Base-by-base conservation (phyloP, 192 early-diverging fungal species). In the Dissophora globulifera region DNA sequence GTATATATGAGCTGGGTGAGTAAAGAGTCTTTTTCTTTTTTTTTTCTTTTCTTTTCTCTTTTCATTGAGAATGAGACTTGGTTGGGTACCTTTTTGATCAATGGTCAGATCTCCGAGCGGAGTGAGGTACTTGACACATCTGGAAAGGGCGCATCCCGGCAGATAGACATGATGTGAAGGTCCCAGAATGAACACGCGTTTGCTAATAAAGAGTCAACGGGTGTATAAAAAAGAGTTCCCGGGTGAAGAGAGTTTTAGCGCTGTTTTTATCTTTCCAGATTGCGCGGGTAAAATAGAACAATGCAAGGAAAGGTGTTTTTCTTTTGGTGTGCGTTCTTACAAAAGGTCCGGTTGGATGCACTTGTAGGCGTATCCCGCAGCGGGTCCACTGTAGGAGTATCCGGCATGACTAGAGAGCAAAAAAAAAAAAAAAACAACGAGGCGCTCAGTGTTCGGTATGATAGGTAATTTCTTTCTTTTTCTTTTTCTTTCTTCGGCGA, bases 131-230 rank as follows among this genome's bases (percentile, higher is more conserved):
- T 83, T 78, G 27, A 57, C 65, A 59, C 91, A 95, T 45, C 62
- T 54, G 1, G 94, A 88, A 25, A 99, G 61, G 2, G 93, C 95
- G 55, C 95, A 97, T 9, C 86, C 85, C 40, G 88, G 69, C 29
- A 99, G 64, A 46, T 94, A 94, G 38, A 88, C 82, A 57, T 97
- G 93, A 80, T 99, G 97, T 2, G 94, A 95, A 1, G 97, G 97
- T 1, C 96, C 97, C 4, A 97, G 85, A 6, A 99, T 83, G 76
- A 98, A 97, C 8, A 99, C 90, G 7, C 93, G 90, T 63, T 92
- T 79, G 35, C 88, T 89, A 75, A 12, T 23, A 32, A 52, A 41
- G 20, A 48, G 0, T 12, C 29, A 49, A 12, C n/a, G n/a, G n/a
- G n/a, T n/a, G n/a, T n/a, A n/a, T n/a, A n/a, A n/a, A n/a, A n/a